Conservation (phyloP, 129 eudicot genomes). For the Lactuca sativa region DNA sequence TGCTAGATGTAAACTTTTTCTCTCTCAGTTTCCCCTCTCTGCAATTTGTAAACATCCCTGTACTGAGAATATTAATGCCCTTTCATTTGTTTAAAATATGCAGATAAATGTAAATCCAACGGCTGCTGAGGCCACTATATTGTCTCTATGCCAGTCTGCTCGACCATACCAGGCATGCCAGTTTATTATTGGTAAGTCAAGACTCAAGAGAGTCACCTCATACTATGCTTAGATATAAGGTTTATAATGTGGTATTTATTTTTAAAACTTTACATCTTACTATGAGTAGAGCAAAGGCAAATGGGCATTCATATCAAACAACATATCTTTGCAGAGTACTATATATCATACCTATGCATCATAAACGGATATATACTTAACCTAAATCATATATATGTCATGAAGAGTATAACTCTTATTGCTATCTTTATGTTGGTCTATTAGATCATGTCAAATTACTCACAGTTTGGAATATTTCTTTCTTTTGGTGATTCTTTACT, state of each 20-base stretch:
- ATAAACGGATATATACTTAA: too few species aligned
- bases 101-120: constrained; percentile 92
- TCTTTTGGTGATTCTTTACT: not conserved
- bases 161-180: constrained; percentile 82
- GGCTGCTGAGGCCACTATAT: constrained; percentile 87
- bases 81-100: constrained; percentile 11
- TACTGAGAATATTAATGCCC: not conserved
- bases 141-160: constrained; percentile 81
- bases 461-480: constrained; percentile 1
- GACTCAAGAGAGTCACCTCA: constrained; percentile 26
- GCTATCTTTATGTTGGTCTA: not conserved
- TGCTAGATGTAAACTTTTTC: not conserved
- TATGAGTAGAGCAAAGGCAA: too few species aligned
- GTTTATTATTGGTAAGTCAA: constrained; percentile 82
- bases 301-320: too few species aligned
- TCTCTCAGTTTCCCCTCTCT: not conserved
- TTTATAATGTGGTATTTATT: not conserved
- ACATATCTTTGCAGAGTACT: too few species aligned
- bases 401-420: too few species aligned
- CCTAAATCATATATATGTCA: too few species aligned
- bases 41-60: constrained; percentile 5
- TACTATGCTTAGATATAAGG: constrained; percentile 18
- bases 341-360: too few species aligned
- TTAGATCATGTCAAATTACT: constrained; percentile 7
- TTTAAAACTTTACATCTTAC: not conserved